Base-by-base conservation (phyloP, 495 filamentous ascomycete species). In the Neurospora sublineolata region DNA sequence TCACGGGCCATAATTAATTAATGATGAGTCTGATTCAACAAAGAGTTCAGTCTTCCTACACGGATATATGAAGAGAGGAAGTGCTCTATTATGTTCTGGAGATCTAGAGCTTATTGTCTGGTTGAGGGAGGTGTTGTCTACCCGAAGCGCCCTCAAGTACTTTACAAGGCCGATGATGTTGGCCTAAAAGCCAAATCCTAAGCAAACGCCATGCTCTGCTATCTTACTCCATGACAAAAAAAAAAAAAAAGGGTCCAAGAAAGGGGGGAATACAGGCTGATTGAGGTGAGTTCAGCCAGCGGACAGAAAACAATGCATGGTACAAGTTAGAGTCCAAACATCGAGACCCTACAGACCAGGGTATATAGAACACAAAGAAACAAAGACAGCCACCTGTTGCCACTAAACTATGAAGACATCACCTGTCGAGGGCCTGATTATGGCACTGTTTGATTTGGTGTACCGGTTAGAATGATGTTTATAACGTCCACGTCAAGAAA, bases 371-470 rank as follows among this genome's bases (percentile, higher is more conserved):
- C 36, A 16, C 68, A 37, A 69, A 37, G 12, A 39, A 23, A 18
- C 37, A 39, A 9, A 20, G 7, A n/a, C 20, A 69, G 11, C 14
- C 18, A 16, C 37, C 3, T 38, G 37, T 27, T 39, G n/a, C 37
- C 8, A 30, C 0, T 16, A 27, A 14, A 44, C 10, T 12, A 3
- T 30, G 16, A 18, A 8, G n/a, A 23, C n/a, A 40, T 68, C 76
- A 82, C 73, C 80, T 73, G 44, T 82, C 80, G 12, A 82, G 77
- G 18, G 80, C 80, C 75, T 82, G 80, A 44, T 80, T 82, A 69
- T 80, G 80, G 68, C 80, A 82, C 80, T 82, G 68, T 72, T 39
- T 41, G 14, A 37, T 20, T 12, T 74, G 76, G 33, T 75, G 71
- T 38, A 76, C 11, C 23, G n/a, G 10, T 18, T 18, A 58, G 67